Conservation (phyloP, 257 asterid genomes). For the Solanum rostratum region DNA sequence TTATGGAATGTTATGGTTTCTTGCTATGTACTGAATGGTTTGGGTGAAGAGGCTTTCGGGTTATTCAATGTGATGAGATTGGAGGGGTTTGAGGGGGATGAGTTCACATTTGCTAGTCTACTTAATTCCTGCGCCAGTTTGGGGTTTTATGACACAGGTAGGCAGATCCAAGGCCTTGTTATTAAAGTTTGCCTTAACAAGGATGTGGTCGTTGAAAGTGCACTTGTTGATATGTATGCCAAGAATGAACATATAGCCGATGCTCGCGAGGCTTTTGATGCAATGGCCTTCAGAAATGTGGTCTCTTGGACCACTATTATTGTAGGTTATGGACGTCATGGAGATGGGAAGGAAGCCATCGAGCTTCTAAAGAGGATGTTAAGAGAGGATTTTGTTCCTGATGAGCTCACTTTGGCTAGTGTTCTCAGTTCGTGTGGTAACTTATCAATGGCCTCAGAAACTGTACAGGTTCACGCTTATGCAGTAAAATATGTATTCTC, state of each 20-base stretch:
- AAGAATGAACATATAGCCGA: conserved; percentile 6
- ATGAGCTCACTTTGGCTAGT: conserved; percentile 22
- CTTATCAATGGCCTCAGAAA: conserved; percentile 10
- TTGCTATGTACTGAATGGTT: conserved; percentile 9
- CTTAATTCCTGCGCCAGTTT: conserved; percentile 16
- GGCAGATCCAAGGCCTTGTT: conserved; percentile 15
- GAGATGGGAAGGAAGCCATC: conserved; percentile 13
- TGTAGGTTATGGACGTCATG: conserved; percentile 26
- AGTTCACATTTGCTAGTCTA: conserved; percentile 18
- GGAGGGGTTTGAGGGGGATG: conserved; percentile 18
- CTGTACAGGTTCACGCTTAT: conserved; percentile 16
- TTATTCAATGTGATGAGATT: conserved; percentile 13
- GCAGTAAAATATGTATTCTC: conserved; percentile 11
- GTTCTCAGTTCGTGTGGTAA: conserved; percentile 23
- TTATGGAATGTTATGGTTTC: conserved; percentile 24
- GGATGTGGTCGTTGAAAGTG: conserved; percentile 19
- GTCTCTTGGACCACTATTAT: conserved; percentile 26
- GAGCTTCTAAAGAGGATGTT: conserved; percentile 19
- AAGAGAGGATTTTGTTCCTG: conserved; percentile 15
- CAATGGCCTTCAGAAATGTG: conserved; percentile 17
- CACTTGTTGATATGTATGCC: conserved; percentile 26
- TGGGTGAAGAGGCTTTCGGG: conserved; percentile 8
- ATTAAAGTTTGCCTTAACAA: conserved; percentile 4
- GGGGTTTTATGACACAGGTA: conserved; percentile 4
- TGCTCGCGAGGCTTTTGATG: conserved; percentile 22